Percentiles rank a stretch among this genome's conserved stretches.
Conservation (phyloP, 192 early-diverging fungal genomes). For the Coemansia pectinata region DNA sequence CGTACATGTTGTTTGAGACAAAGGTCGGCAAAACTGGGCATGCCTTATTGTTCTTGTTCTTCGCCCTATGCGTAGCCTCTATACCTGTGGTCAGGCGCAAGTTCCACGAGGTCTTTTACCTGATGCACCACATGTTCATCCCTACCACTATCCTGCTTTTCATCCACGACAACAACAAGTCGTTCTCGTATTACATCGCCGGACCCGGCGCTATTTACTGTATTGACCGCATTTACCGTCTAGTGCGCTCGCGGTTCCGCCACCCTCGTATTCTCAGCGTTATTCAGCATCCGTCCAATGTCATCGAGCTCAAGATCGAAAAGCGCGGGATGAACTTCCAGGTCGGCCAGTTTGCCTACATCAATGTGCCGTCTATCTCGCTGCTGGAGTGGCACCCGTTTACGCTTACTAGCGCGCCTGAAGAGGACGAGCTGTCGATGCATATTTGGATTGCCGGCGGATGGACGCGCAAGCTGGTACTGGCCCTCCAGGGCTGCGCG, state of each 20-base stretch:
- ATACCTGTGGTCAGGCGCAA: constrained; percentile 37
- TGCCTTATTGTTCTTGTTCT: constrained; percentile 41
- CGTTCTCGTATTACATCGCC: constrained; percentile 80
- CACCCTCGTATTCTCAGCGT: constrained; percentile 77
- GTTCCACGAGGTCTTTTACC: constrained; percentile 77
- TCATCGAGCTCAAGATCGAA: constrained; percentile 80
- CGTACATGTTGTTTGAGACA: constrained; percentile 57
- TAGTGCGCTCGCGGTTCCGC: constrained; percentile 62
- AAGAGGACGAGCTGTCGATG: constrained; percentile 71
- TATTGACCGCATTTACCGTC: constrained; percentile 67
- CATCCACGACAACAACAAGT: constrained; percentile 72
- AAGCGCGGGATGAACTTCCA: constrained; percentile 60
- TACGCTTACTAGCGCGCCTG: constrained; percentile 79
- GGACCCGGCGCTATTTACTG: constrained; percentile 65
- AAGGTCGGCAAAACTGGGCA: constrained; percentile 76
- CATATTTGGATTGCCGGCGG: constrained; percentile 80
- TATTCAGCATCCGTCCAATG: constrained; percentile 81
- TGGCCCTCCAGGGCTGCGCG: constrained; percentile 37
- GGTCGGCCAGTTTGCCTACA: constrained; percentile 79
- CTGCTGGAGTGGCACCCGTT: constrained; percentile 80
- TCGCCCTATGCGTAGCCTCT: constrained; percentile 39
- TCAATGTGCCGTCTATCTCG: constrained; percentile 73
- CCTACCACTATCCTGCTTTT: constrained; percentile 68
- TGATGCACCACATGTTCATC: constrained; percentile 85
- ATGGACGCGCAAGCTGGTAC: constrained; percentile 67